phyloP scores from a whole-genome alignment of 768 basidiomycete genomes.

The Sporobolomyces roseus region DNA sequence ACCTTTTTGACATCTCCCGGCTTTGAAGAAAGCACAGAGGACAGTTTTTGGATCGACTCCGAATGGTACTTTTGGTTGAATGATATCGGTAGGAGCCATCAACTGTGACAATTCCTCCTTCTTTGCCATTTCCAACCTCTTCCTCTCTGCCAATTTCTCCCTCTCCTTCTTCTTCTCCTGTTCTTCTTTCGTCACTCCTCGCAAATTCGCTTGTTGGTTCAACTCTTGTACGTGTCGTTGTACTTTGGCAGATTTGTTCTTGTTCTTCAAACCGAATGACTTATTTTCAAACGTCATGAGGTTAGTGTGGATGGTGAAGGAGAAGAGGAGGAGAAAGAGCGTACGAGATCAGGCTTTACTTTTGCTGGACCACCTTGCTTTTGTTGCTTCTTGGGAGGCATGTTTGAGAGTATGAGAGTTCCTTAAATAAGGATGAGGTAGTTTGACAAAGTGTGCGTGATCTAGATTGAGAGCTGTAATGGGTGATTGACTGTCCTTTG shows the following conservation, averaged over 20 bases:
- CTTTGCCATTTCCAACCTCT: conserved; percentile 46
- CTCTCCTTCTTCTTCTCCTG: conserved; percentile 79
- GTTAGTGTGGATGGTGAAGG: neutral
- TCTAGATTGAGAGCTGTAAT: neutral
- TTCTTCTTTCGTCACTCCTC: conserved; percentile 74
- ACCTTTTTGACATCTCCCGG: conserved; percentile 89
- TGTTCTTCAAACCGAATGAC: conserved; percentile 56
- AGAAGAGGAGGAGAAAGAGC: conserved; percentile 6
- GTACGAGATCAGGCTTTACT: conserved; percentile 59
- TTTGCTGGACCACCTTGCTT: conserved; percentile 67
- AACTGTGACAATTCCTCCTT: conserved; percentile 67
- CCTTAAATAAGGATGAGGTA: neutral
- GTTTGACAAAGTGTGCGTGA: too few relatives aligned
- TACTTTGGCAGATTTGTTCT: conserved; percentile 92
- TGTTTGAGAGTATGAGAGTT: conserved; percentile 45
- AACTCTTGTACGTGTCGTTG: conserved; percentile 77
- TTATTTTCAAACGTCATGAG: conserved; percentile 24
- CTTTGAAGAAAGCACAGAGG: conserved; percentile 86
- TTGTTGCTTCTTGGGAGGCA: conserved; percentile 79
- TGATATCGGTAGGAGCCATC: conserved; percentile 46
- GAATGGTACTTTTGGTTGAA: conserved; percentile 64
- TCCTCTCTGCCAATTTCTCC: conserved; percentile 46
- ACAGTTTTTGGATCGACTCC: conserved; percentile 93
- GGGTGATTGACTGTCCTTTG: too few relatives aligned
- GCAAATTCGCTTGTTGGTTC: conserved; percentile 66